These are phyloP conservation scores for Candida labiduridarum DNA, from an alignment of 1,139 yeast species.

Conservation along the genomic window DNA sequence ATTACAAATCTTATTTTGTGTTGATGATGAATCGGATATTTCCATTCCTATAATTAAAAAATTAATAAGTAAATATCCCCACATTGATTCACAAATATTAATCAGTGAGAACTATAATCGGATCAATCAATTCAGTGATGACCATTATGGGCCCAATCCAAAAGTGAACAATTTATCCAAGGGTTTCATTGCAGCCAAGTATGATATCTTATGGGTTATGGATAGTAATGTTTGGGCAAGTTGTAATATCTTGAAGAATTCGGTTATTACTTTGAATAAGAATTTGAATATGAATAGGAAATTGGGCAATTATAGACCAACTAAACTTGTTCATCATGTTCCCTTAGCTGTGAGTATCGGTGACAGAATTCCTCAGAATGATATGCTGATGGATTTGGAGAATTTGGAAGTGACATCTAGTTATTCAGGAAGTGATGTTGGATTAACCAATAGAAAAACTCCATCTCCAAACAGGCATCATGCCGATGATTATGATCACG, in stretches of 20 bases:
- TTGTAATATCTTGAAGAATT: conserved; percentile 65
- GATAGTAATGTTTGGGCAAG: conserved; percentile 87
- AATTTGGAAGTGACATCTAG: conserved; percentile 21
- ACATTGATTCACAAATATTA: conserved; percentile 60
- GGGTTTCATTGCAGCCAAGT: conserved; percentile 67
- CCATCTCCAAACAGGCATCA: conserved; percentile 1
- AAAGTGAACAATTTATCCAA: conserved; percentile 83
- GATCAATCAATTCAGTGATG: conserved; percentile 25
- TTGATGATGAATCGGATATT: conserved; percentile 65
- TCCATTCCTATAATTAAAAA: conserved; percentile 59
- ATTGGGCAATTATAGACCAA: conserved; percentile 34
- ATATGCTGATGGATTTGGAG: conserved; percentile 18
- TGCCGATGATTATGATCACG: conserved; percentile 2
- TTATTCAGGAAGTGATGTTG: conserved; percentile 13
- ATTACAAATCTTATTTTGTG: conserved; percentile 75
- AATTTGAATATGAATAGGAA: conserved; percentile 52
- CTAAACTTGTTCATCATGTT: conserved; percentile 78
- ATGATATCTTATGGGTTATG: conserved; percentile 83
- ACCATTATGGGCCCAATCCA: conserved; percentile 82
- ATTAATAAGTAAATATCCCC: conserved; percentile 57
- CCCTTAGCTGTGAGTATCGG: conserved; percentile 60
- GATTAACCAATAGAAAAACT: conserved; percentile 14
- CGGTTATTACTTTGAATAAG: conserved; percentile 55
- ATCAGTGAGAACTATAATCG: conserved; percentile 44
- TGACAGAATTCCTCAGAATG: conserved; percentile 3